These are phyloP conservation scores for Penicillium sp. DNA, from an alignment of 2,329 filamentous ascomycete species.

Conservation along the genomic window DNA sequence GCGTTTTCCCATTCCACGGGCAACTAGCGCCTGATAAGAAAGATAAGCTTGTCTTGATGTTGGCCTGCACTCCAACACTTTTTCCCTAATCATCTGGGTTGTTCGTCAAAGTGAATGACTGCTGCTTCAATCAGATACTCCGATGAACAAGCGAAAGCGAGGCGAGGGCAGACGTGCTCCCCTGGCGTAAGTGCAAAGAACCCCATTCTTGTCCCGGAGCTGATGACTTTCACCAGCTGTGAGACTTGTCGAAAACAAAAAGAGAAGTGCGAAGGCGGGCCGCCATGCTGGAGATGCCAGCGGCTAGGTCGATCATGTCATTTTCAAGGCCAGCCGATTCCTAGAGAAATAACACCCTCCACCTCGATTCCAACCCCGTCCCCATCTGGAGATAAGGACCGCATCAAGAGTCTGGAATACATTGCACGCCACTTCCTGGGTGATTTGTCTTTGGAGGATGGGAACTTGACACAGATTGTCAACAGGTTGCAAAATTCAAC, in stretches of 20 bases:
- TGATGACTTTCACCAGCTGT: constrained; percentile 42
- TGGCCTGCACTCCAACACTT: background rate
- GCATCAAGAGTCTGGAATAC: constrained; percentile 11
- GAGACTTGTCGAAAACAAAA: constrained; percentile 57
- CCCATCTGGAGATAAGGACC: background rate
- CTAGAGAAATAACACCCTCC: constrained; percentile 29
- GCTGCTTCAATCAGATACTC: no score
- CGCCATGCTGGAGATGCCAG: constrained; percentile 55
- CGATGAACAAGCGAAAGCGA: constrained; percentile 12
- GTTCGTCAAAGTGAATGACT: no score
- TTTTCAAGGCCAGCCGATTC: constrained; percentile 40
- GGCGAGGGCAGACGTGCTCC: constrained; percentile 14
- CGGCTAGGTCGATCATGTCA: constrained; percentile 52
- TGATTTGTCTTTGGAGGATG: constrained; percentile 15
- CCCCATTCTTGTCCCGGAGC: background rate
- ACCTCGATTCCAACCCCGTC: background rate
- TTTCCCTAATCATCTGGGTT: background rate
- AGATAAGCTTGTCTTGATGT: background rate
- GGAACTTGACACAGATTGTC: constrained; percentile 10
- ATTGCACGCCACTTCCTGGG: constrained; percentile 19
- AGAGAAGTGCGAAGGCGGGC: constrained; percentile 58
- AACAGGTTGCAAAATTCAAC: constrained; percentile 4
- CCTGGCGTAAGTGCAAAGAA: constrained; percentile 11
- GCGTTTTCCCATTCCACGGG: background rate
- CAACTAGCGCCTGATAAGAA: background rate